Percentiles rank a stretch among this genome's conserved stretches.
phyloP scores from a whole-genome alignment of 257 asterid genomes.

The Voacanga thouarsii region DNA sequence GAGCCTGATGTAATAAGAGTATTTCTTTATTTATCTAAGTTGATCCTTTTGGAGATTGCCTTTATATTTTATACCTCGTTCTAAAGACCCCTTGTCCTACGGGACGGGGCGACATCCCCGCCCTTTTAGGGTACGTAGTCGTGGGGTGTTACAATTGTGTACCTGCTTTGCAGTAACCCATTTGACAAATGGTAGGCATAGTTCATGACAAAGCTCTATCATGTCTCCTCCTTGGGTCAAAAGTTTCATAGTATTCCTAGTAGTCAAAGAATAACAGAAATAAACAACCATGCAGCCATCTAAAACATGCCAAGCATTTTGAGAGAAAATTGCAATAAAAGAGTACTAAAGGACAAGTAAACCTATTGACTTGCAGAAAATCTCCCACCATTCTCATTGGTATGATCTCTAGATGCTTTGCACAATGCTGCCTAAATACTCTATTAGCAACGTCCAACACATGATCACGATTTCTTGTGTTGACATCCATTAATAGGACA shows the following conservation, averaged over 20 bases:
- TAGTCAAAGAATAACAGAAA: conserved; percentile 16
- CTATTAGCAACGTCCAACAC: conserved; percentile 58
- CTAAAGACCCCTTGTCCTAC: no score
- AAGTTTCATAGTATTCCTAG: conserved; percentile 68
- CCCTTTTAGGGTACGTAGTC: no score
- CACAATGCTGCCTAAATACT: conserved; percentile 75
- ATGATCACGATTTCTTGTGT: conserved; percentile 64
- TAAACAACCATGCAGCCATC: conserved; percentile 16
- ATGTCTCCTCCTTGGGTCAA: conserved; percentile 90
- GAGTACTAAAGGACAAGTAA: conserved; percentile 1
- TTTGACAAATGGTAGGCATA: conserved; percentile 74
- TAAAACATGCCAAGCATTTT: conserved; percentile 13
- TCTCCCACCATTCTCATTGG: conserved; percentile 76
- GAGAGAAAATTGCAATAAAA: conserved; percentile 8
- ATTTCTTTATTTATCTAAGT: no score
- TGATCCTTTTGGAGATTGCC: no score
- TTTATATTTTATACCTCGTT: no score
- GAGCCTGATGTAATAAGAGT: no score
- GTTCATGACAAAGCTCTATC: conserved; percentile 90
- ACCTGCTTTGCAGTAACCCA: conserved; percentile 87
- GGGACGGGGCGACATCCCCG: no score
- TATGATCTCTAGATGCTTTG: conserved; percentile 78
- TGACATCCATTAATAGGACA: conserved; percentile 48
- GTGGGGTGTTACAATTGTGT: no score
- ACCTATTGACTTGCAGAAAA: conserved; percentile 59